Base-by-base conservation (phyloP, 192 early-diverging fungal genomes). In the Dispira simplex region DNA sequence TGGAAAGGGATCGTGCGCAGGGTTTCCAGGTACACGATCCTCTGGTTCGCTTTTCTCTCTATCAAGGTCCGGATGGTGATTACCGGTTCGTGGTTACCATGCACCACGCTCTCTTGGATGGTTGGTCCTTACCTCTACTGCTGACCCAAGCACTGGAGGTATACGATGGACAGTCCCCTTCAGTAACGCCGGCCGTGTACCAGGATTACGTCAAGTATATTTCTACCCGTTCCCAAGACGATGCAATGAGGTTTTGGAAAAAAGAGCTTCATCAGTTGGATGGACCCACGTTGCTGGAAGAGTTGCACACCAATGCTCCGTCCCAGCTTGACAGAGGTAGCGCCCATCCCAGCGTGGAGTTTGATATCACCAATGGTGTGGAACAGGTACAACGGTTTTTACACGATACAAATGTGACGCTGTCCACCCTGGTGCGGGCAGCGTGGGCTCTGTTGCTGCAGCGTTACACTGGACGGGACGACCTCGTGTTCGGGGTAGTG, bases 71-170 rank as follows among this genome's bases (percentile, higher is more conserved):
- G 13, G 21, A 16, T 32, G 14, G 44, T 11, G 27, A 44, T 3
- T 14, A 27, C 13, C 14, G 14, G 10, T 14, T 60, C 13, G 27
- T 44, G 16, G n/a, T 60, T 21, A 60, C 58, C 13, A 60, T 60
- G 18, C 58, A 60, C 58, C 58, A 60, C 58, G 26, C 58, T 18
- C 12, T 60, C 16, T n/a, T 60, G 2, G 58, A 60, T 44, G 58
- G 58, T 2, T 60, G 58, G 58, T 60, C 58, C 14, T 60, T 60
- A 44, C 39, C 58, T 10, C 39, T 60, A 0, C 58, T 60, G 9
- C 26, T 60, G 21, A 16, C 32, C 21, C 9, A 60, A 18, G 13
- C 14, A 14, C 12, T 27, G 14, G 32, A 44, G 14, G 0, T 10
- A 16, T 60, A 60, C 16, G 12, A 27, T 27, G 27, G 43, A 2